These are phyloP conservation scores for Scutellaria galericulata DNA, from an alignment of 257 asterid species.

Conservation along the genomic window DNA sequence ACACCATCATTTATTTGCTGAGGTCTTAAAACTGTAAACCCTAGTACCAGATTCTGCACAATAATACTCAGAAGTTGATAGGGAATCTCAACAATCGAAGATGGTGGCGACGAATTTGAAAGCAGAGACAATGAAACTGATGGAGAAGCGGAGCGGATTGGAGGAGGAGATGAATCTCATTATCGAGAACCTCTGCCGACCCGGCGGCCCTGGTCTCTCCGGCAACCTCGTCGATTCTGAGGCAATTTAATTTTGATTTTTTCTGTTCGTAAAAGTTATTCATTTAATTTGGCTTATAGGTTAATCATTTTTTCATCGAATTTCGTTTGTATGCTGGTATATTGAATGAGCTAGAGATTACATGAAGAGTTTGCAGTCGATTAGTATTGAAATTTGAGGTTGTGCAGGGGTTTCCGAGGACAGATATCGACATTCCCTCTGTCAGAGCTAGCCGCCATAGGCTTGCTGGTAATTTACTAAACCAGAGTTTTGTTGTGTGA, in stretches of 20 bases:
- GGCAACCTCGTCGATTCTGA: conserved; percentile 84
- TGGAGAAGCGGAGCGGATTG: conserved; percentile 67
- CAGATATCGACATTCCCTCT: conserved; percentile 74
- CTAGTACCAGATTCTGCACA: conserved; percentile 27
- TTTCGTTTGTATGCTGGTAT: neutral
- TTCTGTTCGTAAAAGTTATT: neutral
- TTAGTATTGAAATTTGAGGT: conserved; percentile 15
- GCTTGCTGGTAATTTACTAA: conserved; percentile 66
- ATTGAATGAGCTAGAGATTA: conserved; percentile 8
- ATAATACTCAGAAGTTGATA: neutral
- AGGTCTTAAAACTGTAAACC: conserved; percentile 36
- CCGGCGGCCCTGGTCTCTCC: conserved; percentile 91
- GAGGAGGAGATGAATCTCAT: conserved; percentile 85
- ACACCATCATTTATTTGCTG: neutral
- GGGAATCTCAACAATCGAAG: conserved; percentile 24
- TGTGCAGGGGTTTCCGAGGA: conserved; percentile 92
- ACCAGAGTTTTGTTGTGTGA: conserved; percentile 6
- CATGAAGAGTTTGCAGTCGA: neutral
- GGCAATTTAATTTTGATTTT: conserved; percentile 36
- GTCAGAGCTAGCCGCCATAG: conserved; percentile 77
- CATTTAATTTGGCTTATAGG: neutral
- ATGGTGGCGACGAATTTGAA: conserved; percentile 91
- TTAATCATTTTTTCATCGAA: neutral
- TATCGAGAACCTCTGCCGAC: conserved; percentile 73
- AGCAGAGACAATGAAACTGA: conserved; percentile 78